These are phyloP conservation scores for Rosa persica DNA, from an alignment of 306 rosid genomes.

Conservation along the genomic window DNA sequence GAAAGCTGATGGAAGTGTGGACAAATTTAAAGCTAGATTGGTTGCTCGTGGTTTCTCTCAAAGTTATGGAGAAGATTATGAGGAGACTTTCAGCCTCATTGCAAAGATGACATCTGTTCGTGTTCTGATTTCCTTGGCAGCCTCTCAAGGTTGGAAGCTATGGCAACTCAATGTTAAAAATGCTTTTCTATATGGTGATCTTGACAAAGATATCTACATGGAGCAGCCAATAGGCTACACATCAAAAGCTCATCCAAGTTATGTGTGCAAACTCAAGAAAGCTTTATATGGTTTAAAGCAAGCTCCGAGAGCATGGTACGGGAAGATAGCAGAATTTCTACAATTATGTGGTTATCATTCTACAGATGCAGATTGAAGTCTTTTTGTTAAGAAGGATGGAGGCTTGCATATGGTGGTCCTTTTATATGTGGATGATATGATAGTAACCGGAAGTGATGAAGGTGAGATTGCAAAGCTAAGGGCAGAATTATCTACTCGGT, in stretches of 20 bases:
- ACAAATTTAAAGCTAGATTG: neutral
- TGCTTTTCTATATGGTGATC: neutral
- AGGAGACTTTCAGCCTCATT: neutral
- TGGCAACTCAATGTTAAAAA: neutral
- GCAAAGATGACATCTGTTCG: neutral
- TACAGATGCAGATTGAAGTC: neutral
- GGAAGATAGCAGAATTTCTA: neutral
- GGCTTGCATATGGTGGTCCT: neutral
- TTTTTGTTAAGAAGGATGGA: neutral
- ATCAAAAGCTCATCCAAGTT: neutral
- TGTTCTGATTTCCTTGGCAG: neutral
- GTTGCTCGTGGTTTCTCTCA: neutral
- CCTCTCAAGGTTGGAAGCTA: neutral
- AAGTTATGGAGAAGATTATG: neutral
- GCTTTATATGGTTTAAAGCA: neutral
- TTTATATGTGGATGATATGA: conserved; percentile 12
- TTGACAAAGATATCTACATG: neutral
- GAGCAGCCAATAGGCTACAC: neutral
- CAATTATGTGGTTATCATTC: neutral
- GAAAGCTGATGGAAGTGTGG: neutral
- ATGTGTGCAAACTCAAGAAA: neutral
- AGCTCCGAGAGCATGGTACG: neutral
- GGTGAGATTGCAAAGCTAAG: neutral
- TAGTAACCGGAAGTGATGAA: neutral
- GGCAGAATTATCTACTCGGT: neutral